A percentile compares a stretch with the other conserved stretches of the same genome.
These are phyloP conservation scores for Asterella californica DNA, from an alignment of 225 moss, liverwort and hornwort species.

Conservation along the genomic window DNA sequence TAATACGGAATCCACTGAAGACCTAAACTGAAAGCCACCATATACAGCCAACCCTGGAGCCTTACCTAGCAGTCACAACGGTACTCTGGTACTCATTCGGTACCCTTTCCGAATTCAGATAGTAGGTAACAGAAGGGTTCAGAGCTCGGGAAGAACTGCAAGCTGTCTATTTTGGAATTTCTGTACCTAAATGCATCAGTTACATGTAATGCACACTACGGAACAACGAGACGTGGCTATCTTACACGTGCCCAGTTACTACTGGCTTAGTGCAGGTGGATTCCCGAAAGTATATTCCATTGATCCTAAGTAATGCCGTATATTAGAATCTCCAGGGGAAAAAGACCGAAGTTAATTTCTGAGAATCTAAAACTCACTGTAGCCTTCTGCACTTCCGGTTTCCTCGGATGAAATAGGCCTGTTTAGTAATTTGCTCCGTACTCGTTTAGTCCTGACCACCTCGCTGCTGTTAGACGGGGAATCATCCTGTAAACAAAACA, in stretches of 20 bases:
- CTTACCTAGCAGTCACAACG: too few relatives aligned
- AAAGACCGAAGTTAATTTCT: not conserved
- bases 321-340: not conserved
- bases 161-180: not conserved
- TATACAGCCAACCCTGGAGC: too few relatives aligned
- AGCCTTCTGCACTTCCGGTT: conserved; percentile 17
- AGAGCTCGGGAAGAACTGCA: not conserved
- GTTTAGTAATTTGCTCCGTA: conserved; percentile 16
- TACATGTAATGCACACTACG: not conserved
- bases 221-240: not conserved
- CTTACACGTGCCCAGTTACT: not conserved
- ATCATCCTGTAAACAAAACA: conserved; percentile 27
- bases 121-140: not conserved
- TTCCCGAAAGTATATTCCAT: not conserved
- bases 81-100: too few relatives aligned
- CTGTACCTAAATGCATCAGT: not conserved
- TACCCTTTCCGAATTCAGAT: not conserved
- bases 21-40: too few relatives aligned
- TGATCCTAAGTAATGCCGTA: not conserved
- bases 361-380: not conserved
- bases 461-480: conserved; percentile 25
- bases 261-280: not conserved
- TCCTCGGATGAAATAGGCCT: conserved; percentile 25
- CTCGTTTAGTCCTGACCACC: not conserved
- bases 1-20: too few relatives aligned